Evolutionary conservation across 768 basidiomycete species (phyloP), one percentile per base, ranked within the genome.

Genomic region (Pleurotus tuoliensis): DNA sequence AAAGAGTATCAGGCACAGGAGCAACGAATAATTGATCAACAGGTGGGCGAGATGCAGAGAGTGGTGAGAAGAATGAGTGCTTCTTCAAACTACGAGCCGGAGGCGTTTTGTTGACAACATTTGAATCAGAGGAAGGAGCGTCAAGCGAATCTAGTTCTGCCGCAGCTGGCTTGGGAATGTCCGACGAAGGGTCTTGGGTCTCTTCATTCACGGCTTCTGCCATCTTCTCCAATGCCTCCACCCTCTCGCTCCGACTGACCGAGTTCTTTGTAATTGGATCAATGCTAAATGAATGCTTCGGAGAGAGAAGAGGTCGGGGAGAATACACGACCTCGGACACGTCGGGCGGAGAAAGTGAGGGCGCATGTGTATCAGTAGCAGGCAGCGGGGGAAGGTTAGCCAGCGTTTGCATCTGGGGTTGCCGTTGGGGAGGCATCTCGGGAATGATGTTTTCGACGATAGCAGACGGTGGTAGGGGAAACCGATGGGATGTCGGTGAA

Each of bases 221-320:
- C 76, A 93, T 83, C 67, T 79, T 77, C 70, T 92, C 91, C 52
- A 92, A 74, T 58, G 78, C 74, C 57, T 82, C 82, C 5, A 92
- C 88, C n/a, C 82, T 69, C 57, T 82, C 78, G 62, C 81, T 82
- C 71, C 77, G 82, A 27, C 73, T 64, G 20, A 78, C 51, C 2
- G 74, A 67, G 8, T 67, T 66, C 18, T 71, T 67, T 38, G 70
- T 69, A 30, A 76, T 66, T 1, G 74, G 73, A 52, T 77, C 74
- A 5, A 69, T 66, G 9, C 75, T 67, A 56, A 76, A 82, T 0
- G 84, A 82, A 41, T 76, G 76, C 60, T 86, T 87, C 5, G 88
- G 87, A 0, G 87, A 88, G 15, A 82, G 76, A 51, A 86, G 72
- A 0, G 90, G 89, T 6, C 86, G 82, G 3, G 90, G 89, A 0